These are phyloP conservation scores for Calendula officinalis DNA, from an alignment of 129 eudicot genomes.

Conservation along the genomic window DNA sequence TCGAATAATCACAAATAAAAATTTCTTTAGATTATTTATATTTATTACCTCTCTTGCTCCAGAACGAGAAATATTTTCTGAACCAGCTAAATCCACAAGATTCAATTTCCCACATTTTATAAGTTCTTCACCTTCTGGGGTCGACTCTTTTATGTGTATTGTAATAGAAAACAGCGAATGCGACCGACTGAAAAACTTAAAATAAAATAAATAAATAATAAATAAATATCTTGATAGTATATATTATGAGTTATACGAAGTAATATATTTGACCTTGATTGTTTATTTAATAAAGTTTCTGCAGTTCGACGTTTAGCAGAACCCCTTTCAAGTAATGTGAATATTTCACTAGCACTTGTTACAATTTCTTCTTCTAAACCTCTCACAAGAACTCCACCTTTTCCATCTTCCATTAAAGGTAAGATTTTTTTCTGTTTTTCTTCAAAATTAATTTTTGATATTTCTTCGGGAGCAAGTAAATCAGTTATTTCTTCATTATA, in stretches of 20 bases:
- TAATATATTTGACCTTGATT: conserved; percentile 59
- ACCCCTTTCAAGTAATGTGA: conserved; percentile 93
- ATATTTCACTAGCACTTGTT: conserved; percentile 86
- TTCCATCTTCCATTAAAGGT: conserved; percentile 99
- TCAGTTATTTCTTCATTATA: conserved; percentile 98
- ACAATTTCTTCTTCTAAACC: conserved; percentile 99
- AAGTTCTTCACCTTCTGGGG: conserved; percentile 99
- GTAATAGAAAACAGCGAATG: conserved; percentile 95
- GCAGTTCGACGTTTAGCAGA: conserved; percentile 98
- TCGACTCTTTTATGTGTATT: conserved; percentile 94
- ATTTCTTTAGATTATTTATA: background rate
- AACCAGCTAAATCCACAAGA: conserved; percentile 97
- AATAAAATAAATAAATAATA: conserved; percentile 1
- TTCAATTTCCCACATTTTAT: conserved; percentile 95
- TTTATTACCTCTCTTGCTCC: conserved; percentile 93
- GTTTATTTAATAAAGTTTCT: conserved; percentile 87
- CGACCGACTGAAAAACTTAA: conserved; percentile 82
- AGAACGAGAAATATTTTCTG: conserved; percentile 96
- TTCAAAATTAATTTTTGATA: conserved; percentile 58
- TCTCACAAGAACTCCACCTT: conserved; percentile 98
- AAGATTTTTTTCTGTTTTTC: conserved; percentile 83
- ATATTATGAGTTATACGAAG: background rate
- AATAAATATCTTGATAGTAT: background rate
- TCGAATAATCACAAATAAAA: background rate
- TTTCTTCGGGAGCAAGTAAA: conserved; percentile 92